Conservation (phyloP, 2,329 filamentous ascomycete species). For the Botrytis fabae region DNA sequence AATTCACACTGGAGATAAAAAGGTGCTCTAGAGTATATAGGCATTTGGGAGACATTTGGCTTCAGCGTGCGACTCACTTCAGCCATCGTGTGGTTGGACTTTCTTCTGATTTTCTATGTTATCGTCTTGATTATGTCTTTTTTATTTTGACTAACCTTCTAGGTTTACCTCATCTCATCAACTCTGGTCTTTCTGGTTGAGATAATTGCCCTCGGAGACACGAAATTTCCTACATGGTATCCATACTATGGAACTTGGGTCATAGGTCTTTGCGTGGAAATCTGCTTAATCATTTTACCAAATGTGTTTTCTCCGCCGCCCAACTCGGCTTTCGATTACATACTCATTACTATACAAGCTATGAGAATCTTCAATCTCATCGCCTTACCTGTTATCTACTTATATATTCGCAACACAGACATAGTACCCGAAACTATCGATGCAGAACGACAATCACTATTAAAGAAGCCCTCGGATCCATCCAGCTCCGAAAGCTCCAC, state of each 20-base stretch:
- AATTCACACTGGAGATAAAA: background rate
- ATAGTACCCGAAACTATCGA: slow-evolving; percentile 46
- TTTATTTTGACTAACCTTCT: slow-evolving; percentile 21
- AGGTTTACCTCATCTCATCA: slow-evolving; percentile 61
- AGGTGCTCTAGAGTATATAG: background rate
- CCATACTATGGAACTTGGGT: slow-evolving; percentile 64
- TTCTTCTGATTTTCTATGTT: background rate
- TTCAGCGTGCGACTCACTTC: background rate
- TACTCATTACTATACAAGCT: slow-evolving; percentile 34
- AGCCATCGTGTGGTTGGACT: background rate
- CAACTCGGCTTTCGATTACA: slow-evolving; percentile 33
- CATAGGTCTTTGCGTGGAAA: slow-evolving; percentile 58
- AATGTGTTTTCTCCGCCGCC: slow-evolving; percentile 30
- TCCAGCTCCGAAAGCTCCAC: slow-evolving; percentile 34
- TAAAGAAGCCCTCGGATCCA: slow-evolving; percentile 48
- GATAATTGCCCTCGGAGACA: slow-evolving; percentile 54
- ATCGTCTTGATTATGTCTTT: background rate
- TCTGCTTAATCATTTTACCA: slow-evolving; percentile 46
- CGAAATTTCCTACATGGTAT: slow-evolving; percentile 56
- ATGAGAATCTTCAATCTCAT: slow-evolving; percentile 40
- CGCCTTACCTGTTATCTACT: slow-evolving; percentile 42
- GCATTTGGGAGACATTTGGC: background rate
- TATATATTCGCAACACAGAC: slow-evolving; percentile 34
- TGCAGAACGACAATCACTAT: slow-evolving; percentile 59
- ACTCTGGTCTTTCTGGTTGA: slow-evolving; percentile 64